Evolutionary conservation across 805 yeast genomes (phyloP).

Genomic region (Wickerhamomyces strasburgensis): DNA sequence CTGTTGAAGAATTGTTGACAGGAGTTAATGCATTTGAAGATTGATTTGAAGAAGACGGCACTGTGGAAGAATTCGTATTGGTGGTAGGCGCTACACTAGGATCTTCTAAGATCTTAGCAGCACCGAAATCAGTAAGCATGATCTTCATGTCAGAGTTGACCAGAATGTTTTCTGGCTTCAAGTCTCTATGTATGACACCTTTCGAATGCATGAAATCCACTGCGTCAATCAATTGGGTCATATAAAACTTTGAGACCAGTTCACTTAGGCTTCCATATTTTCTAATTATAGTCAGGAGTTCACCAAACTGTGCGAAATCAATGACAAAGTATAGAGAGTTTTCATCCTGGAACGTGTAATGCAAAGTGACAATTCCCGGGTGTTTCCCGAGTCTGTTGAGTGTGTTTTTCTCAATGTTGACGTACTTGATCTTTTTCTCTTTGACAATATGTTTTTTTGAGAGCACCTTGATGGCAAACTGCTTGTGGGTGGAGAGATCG

Average conservation of each 20-base stretch:
- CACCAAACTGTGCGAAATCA: slow-evolving; percentile 96
- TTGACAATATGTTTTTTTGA: slow-evolving; percentile 90
- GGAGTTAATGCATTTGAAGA: not conserved
- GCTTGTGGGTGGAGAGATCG: slow-evolving; percentile 63
- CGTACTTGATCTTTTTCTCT: slow-evolving; percentile 93
- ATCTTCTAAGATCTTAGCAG: slow-evolving; percentile 72
- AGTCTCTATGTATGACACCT: slow-evolving; percentile 89
- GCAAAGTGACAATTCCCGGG: slow-evolving; percentile 89
- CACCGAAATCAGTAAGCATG: slow-evolving; percentile 95
- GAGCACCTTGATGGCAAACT: slow-evolving; percentile 87
- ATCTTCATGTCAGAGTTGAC: slow-evolving; percentile 81
- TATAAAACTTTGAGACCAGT: slow-evolving; percentile 69
- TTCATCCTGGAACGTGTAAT: slow-evolving; percentile 93
- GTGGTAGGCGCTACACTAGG: too few species aligned
- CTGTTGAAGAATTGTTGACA: not conserved
- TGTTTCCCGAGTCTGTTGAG: slow-evolving; percentile 84
- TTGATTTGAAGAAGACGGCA: too few species aligned
- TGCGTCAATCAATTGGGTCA: slow-evolving; percentile 86
- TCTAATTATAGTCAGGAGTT: slow-evolving; percentile 72
- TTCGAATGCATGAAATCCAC: slow-evolving; percentile 81
- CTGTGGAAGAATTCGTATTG: too few species aligned
- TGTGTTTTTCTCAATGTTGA: slow-evolving; percentile 90
- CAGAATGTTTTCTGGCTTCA: slow-evolving; percentile 90
- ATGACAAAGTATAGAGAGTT: slow-evolving; percentile 83
- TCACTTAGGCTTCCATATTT: slow-evolving; percentile 76